These are phyloP conservation scores for Hemileccinum impolitum DNA, from an alignment of 768 basidiomycete genomes.

Conservation along the genomic window DNA sequence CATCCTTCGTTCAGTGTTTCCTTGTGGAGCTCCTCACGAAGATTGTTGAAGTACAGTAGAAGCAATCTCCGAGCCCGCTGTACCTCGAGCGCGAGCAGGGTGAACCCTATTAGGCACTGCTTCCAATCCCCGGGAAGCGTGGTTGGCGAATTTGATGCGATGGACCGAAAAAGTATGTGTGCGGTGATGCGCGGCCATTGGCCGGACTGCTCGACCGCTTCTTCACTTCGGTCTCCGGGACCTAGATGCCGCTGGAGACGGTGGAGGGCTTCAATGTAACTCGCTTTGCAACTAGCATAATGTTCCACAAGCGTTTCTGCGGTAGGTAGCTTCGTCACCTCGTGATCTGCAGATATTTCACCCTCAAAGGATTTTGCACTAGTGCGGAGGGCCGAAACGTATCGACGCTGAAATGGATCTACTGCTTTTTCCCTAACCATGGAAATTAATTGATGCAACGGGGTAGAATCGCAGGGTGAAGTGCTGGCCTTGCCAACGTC, in stretches of 20 bases:
- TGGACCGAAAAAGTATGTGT: slow-evolving; percentile 25
- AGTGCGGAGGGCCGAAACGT: slow-evolving; percentile 4
- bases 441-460: not conserved
- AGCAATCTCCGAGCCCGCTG: slow-evolving; percentile 37
- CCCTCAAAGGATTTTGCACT: slow-evolving; percentile 10
- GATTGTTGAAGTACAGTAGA: slow-evolving; percentile 8
- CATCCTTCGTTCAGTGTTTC: slow-evolving; percentile 18
- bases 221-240: slow-evolving; percentile 11
- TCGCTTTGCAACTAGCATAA: not conserved
- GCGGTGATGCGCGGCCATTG: slow-evolving; percentile 36
- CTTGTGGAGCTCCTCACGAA: slow-evolving; percentile 12
- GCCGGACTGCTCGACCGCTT: slow-evolving; percentile 13
- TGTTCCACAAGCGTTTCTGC: not conserved
- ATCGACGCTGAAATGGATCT: slow-evolving; percentile 3
- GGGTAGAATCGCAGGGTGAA: not conserved
- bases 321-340: not conserved
- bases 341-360: not conserved
- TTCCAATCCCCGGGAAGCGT: slow-evolving; percentile 26
- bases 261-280: not conserved
- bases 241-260: slow-evolving; percentile 7
- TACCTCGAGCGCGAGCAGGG: slow-evolving; percentile 24
- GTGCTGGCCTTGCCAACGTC: not conserved
- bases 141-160: slow-evolving; percentile 22
- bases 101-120: slow-evolving; percentile 26
- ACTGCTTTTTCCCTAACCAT: not conserved